Percentiles rank a stretch among this genome's conserved stretches.
These are phyloP conservation scores for Pythium aristosporum DNA, from an alignment of 352 stramenopile genomes.

Conservation along the genomic window DNA sequence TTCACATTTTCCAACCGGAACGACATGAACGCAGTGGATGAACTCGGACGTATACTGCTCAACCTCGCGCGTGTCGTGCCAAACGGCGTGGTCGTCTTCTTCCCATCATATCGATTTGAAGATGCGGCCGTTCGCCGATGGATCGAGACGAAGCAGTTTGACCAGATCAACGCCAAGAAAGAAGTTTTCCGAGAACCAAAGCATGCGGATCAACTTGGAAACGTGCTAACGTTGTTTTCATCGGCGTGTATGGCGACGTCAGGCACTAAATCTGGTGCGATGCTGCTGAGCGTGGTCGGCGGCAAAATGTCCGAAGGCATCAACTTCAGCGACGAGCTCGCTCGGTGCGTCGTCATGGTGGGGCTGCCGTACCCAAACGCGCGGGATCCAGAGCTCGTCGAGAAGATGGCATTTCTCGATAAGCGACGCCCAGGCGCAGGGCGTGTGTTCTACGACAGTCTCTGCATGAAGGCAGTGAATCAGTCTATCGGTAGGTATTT, in stretches of 20 bases:
- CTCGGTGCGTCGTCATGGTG: constrained; percentile 96
- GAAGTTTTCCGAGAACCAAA: constrained; percentile 94
- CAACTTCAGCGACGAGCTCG: constrained; percentile 99
- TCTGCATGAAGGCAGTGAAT: constrained; percentile 99
- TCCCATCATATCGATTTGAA: constrained; percentile 97
- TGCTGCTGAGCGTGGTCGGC: constrained; percentile 97
- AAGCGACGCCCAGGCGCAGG: constrained; percentile 58
- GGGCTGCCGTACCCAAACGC: constrained; percentile 98
- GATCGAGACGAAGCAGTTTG: constrained; percentile 75
- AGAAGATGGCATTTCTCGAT: constrained; percentile 96
- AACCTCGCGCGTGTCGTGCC: constrained; percentile 91
- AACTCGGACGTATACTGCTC: constrained; percentile 93
- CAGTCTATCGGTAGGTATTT: constrained; percentile 93
- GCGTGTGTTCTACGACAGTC: constrained; percentile 95
- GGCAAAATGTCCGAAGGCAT: constrained; percentile 99
- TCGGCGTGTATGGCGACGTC: constrained; percentile 37
- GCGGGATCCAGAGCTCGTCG: constrained; percentile 93
- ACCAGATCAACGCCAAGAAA: constrained; percentile 89
- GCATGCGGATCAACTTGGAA: constrained; percentile 90
- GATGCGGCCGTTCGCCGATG: constrained; percentile 86
- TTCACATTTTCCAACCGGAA: constrained; percentile 90
- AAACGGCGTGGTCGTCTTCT: constrained; percentile 96
- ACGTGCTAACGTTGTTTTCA: constrained; percentile 87
- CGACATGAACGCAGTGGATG: constrained; percentile 84
- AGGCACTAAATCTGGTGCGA: constrained; percentile 41